Evolutionary conservation across 2,329 filamentous ascomycete species (phyloP).

Genomic region (Pseudopithomyces chartarum): DNA sequence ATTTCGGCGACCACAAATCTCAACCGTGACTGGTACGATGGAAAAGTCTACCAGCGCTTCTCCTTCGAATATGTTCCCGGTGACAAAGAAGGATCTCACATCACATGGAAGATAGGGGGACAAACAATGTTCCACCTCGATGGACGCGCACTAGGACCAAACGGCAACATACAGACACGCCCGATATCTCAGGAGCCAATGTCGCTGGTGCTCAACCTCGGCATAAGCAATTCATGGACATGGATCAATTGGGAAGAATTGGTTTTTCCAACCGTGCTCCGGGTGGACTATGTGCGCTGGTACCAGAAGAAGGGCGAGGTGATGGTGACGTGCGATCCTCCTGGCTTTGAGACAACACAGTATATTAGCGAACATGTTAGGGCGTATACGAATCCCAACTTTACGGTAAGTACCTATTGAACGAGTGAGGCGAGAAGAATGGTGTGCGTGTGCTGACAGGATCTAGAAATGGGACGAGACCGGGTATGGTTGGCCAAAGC

Average conservation of each 20-base stretch:
- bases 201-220: constrained; percentile 60
- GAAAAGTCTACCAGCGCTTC: constrained; percentile 59
- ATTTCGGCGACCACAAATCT: constrained; percentile 60
- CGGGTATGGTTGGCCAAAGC: constrained; percentile 48
- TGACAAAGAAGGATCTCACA: constrained; percentile 49
- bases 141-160: constrained; percentile 57
- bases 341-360: constrained; percentile 57
- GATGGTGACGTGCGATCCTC: constrained; percentile 60
- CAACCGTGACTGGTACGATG: constrained; percentile 62
- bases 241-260: constrained; percentile 52
- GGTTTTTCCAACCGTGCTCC: constrained; percentile 58
- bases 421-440: not conserved
- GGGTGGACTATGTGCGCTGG: constrained; percentile 60
- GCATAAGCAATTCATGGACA: constrained; percentile 57
- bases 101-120: constrained; percentile 60
- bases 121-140: constrained; percentile 58
- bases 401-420: constrained; percentile 52
- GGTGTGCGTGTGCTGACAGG: not conserved
- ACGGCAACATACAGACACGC: constrained; percentile 58
- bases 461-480: constrained; percentile 39
- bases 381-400: constrained; percentile 57
- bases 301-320: constrained; percentile 57
- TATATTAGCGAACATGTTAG: constrained; percentile 55
- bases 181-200: constrained; percentile 59
- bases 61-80: constrained; percentile 62